Evolutionary conservation across 345 rosid species (phyloP), one percentile per base, ranked within the genome.

Genomic region (Brassica nigra): DNA sequence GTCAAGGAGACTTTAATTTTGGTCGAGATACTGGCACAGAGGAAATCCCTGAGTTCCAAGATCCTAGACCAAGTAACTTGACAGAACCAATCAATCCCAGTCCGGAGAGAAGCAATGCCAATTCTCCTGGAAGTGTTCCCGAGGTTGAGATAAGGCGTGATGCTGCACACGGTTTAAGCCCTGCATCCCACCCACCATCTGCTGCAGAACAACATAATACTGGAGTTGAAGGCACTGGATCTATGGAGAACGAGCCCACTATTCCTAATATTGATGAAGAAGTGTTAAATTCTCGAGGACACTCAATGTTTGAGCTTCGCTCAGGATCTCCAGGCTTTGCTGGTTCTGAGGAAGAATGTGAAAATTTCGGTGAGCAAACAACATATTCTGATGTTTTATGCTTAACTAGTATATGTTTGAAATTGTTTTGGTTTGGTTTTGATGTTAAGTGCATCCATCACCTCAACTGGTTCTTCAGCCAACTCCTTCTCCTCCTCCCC

Each of bases 71-170:
- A 47, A 74, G 79, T 68, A 80, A 76, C 75, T 66, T 44, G 84
- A 80, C 86, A 30, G 88, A 82, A 78, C 59, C 70, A 66, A 75
- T 67, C 59, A 62, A 52, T 77, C 71, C 28, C 7, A 78, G 61
- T 79, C 36, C 63, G 8, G 75, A 33, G 72, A 28, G 63, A 42
- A 75, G 64, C 49, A 68, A 39, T 3, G 76, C 70, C 3, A 37
- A 27, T 77, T 78, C 87, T 66, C 82, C 85, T 42, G 80, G 64
- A 76, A 78, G 62, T 83, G 11, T 81, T 71, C 96, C 90, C 1
- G 89, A 85, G 36, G 70, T 86, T 74, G 98, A 91, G 86, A 79
- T 44, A 55, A 70, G 82, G 86, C 90, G 97, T 71, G 96, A 89
- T 47, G 82, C 86, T 36, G 66, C 28, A 2, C 83, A 29, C 34